Evolutionary conservation across 129 eudicot species (phyloP), one percentile per base, ranked within the genome.

Genomic region (Centaurea solstitialis): DNA sequence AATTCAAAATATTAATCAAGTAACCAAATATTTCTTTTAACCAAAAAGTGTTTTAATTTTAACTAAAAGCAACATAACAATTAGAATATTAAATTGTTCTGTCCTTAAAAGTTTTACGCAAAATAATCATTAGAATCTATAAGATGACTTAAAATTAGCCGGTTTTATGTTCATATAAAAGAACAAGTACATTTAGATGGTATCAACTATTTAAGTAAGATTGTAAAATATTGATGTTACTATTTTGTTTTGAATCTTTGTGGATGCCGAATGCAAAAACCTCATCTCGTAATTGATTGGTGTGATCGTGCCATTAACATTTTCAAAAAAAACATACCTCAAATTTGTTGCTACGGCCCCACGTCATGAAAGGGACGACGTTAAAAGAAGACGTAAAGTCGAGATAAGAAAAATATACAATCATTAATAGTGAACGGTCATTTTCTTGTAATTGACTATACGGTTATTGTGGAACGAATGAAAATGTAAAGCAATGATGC

Each of bases 351-450:
- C 53, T 57, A 45, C 6, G 15, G 70, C 5, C 28, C 50, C 79
- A 75, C 22, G n/a, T 75, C 41, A 33, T n/a, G 59, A 76, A 61
- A 76, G 79, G 20, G 77, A 28, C 50, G 70, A 59, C 35, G 28
- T 12, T 9, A 13, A 18, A 61, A 12, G 2, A 26, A 21, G 1
- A 6, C 23, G 5, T 37, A 37, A 76, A 62, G 72, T 76, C 21
- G 30, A 76, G 80, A 76, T 76, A 76, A 76, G 72, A 76, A 38
- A 75, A 23, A 76, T 62, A 13, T 39, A 76, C 20, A 11, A 76
- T 76, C 59, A 76, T 38, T 11, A 62, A 35, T 5, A 61, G 59
- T 76, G 70, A 75, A 57, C 15, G 37, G 9, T 75, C 79, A 9
- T 57, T 75, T 75, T 76, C 71, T 76, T 64, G 22, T 18, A 20